phyloP scores from a whole-genome alignment of 2,329 filamentous ascomycete genomes.

The Fusarium piperis region DNA sequence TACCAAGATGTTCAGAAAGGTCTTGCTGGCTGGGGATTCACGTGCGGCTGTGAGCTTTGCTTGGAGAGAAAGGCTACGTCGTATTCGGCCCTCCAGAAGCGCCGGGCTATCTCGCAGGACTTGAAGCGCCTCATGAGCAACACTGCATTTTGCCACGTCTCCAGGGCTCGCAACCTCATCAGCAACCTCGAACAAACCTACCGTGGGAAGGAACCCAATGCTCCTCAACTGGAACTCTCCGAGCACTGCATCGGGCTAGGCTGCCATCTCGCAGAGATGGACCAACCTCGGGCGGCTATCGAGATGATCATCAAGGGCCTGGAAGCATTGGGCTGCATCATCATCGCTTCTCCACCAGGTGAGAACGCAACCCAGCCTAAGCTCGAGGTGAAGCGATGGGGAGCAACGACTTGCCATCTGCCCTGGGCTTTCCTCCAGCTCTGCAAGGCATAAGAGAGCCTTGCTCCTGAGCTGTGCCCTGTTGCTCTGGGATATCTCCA shows the following conservation, averaged over 20 bases:
- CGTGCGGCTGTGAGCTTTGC: constrained; percentile 54
- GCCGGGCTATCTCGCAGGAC: constrained; percentile 15
- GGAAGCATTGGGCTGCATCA: background rate
- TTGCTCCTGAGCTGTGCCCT: background rate
- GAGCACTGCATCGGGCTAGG: background rate
- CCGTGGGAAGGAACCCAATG: background rate
- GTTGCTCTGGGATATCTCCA: background rate
- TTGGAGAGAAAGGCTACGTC: constrained; percentile 37
- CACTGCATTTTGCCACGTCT: background rate
- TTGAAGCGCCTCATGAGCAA: constrained; percentile 15
- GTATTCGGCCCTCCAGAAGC: constrained; percentile 7
- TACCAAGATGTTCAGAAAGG: constrained; percentile 40
- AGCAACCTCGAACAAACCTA: constrained; percentile 38
- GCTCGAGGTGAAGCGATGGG: constrained; percentile 15
- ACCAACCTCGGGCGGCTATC: background rate
- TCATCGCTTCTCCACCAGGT: background rate
- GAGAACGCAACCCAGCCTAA: background rate
- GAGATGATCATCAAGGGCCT: constrained; percentile 3
- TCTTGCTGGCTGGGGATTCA: constrained; percentile 52
- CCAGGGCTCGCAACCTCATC: constrained; percentile 25
- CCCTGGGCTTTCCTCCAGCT: constrained; percentile 5
- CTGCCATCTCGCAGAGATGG: background rate
- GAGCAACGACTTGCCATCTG: background rate
- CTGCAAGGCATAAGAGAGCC: background rate
- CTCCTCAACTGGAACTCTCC: background rate